A percentile compares a stretch with the other conserved stretches of the same genome.
Evolutionary conservation across 2,329 filamentous ascomycete species (phyloP).

Genomic region (Dactylella cylindrospora): DNA sequence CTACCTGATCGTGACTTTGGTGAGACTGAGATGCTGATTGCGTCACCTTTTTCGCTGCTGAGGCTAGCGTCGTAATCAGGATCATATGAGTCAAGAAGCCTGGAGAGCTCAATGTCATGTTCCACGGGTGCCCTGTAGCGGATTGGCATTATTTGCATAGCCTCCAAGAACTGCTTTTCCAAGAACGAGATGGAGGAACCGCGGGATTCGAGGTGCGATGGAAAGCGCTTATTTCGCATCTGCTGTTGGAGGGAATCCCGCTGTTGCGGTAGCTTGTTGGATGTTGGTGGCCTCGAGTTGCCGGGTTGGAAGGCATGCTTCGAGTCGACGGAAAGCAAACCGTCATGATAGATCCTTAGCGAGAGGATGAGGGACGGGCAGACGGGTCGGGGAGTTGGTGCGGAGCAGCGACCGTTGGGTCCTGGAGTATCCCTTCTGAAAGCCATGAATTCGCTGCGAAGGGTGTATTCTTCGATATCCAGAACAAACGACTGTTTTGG

Average conservation of each 20-base stretch:
- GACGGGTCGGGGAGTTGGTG: constrained; percentile 19
- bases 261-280: constrained; percentile 6
- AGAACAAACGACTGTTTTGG: constrained; percentile 19
- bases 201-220: constrained; percentile 14
- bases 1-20: constrained; percentile 37
- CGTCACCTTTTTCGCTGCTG: constrained; percentile 28
- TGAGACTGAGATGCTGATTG: constrained; percentile 34
- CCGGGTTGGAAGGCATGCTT: constrained; percentile 39
- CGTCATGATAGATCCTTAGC: constrained; percentile 35
- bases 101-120: constrained; percentile 31
- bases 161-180: constrained; percentile 36
- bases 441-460: constrained; percentile 41
- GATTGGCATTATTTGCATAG: constrained; percentile 44
- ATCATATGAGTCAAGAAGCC: constrained; percentile 33
- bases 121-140: constrained; percentile 22
- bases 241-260: constrained; percentile 28
- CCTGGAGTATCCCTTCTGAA: constrained; percentile 40
- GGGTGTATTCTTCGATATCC: constrained; percentile 36
- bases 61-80: constrained; percentile 40
- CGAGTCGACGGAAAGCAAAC: constrained; percentile 36
- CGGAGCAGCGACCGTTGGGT: constrained; percentile 32
- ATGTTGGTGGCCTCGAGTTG: constrained; percentile 13
- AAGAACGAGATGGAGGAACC: constrained; percentile 28
- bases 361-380: constrained; percentile 31
- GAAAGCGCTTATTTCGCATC: constrained; percentile 34